Conservation (phyloP, 805 yeast species). For the Candida oleophila region DNA sequence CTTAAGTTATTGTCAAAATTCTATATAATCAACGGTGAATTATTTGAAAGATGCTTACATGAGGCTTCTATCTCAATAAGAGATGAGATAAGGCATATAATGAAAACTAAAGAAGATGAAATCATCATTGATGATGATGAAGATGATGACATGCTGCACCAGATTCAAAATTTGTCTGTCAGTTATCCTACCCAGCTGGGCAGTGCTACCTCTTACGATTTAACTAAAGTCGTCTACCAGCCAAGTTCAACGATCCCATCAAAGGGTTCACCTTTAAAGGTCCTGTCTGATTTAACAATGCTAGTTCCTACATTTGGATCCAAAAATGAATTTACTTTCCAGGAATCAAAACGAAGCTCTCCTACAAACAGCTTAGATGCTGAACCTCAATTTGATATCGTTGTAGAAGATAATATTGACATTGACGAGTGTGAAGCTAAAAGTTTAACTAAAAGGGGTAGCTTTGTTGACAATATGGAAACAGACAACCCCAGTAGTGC, state of each 20-base stretch:
- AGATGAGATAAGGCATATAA: slow-evolving; percentile 13
- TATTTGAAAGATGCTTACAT: slow-evolving; percentile 6
- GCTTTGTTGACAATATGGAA: slow-evolving; percentile 7
- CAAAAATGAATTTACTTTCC: slow-evolving; percentile 8
- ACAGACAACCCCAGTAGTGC: slow-evolving; percentile 1
- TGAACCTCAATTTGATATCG: slow-evolving; percentile 47
- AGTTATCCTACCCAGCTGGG: slow-evolving; percentile 1
- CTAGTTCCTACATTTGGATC: slow-evolving; percentile 8
- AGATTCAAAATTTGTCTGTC: slow-evolving; percentile 5
- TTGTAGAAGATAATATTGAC: slow-evolving; percentile 60
- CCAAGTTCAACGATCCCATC: slow-evolving; percentile 23
- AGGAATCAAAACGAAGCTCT: slow-evolving; percentile 1
- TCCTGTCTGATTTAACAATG: slow-evolving; percentile 15
- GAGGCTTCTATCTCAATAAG: slow-evolving; percentile 1
- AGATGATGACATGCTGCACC: slow-evolving; percentile 4
- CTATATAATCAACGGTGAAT: slow-evolving; percentile 22
- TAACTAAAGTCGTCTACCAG: slow-evolving; percentile 29
- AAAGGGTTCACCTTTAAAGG: slow-evolving; percentile 18
- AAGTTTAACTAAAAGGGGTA: neutral
- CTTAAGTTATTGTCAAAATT: slow-evolving; percentile 25
- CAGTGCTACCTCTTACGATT: slow-evolving; percentile 22
- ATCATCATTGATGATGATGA: slow-evolving; percentile 11
- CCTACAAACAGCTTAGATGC: slow-evolving; percentile 5
- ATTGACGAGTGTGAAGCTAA: slow-evolving; percentile 33
- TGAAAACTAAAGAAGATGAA: slow-evolving; percentile 11